Evolutionary conservation across 208 protist genomes (phyloP), one percentile per base, ranked within the genome.

Genomic region (Crithidia bombi): DNA sequence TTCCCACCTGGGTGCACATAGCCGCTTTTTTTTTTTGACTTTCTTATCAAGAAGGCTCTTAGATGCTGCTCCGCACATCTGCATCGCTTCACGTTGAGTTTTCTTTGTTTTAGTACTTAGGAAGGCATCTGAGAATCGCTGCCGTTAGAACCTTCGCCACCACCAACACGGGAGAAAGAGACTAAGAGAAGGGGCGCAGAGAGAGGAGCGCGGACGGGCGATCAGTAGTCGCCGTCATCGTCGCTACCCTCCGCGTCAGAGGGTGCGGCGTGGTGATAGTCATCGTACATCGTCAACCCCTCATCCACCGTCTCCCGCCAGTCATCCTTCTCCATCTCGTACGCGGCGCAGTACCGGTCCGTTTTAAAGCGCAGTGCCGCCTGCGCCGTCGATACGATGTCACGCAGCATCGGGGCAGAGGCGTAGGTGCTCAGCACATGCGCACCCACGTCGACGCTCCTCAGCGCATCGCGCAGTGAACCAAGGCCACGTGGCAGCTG

Each of bases 251-350:
- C 68, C 19, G 79, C 73, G 30, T 81, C 72, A 0, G 78, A 72
- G 59, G 54, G 73, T 19, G 72, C 78, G 9, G 62, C 74, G 69
- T 93, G 90, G 62, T 85, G 55, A 69, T 96, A 96, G 68, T 91
- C 84, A 68, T 96, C 90, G 35, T 62, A 62, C 12, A 96, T 69
- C 47, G 86, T 56, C 50, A 77, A 14, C 10, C 83, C 80, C n/a
- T 89, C 86, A 65, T 96, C 88, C 57, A 87, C 12, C 4, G 50
- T 50, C 69, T 96, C 90, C 41, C 35, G 65, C 90, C 90, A 96
- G 33, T 93, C 87, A 32, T 96, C 90, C 30, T 63, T 72, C 43
- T 92, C 82, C 70, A 96, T 85, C 12, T 61, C 51, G 70, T 96
- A 96, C 0, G 68, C 46, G 2, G 49, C 68, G 38, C 78, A 72